Percentiles rank a stretch among this genome's conserved stretches.
These are phyloP conservation scores for Cladosporium sp. DNA, from an alignment of 2,329 filamentous ascomycete genomes.

Conservation along the genomic window DNA sequence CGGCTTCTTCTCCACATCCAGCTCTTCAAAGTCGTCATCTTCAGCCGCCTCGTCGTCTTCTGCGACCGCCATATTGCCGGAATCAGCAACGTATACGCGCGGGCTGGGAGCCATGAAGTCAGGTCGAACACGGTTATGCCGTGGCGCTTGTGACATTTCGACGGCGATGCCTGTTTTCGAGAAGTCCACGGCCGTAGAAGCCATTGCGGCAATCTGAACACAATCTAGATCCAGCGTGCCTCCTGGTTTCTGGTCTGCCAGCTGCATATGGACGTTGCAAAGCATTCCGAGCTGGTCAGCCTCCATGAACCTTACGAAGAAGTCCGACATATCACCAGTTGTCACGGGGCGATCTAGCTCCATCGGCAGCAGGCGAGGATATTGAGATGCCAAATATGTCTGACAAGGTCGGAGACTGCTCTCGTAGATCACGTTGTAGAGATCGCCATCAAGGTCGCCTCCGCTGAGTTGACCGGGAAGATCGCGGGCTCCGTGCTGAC, in stretches of 20 bases:
- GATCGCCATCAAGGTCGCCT: conserved; percentile 79
- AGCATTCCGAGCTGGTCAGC: conserved; percentile 42
- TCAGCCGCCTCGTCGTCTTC: conserved; percentile 42
- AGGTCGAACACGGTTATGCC: conserved; percentile 37
- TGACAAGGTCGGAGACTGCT: conserved; percentile 41
- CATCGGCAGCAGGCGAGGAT: conserved; percentile 54
- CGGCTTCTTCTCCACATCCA: conserved; percentile 26
- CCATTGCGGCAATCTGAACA: conserved; percentile 37
- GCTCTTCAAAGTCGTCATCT: conserved; percentile 34
- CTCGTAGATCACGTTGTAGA: conserved; percentile 78
- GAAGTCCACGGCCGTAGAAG: conserved; percentile 37
- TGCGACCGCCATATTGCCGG: conserved; percentile 47
- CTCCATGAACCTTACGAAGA: conserved; percentile 76
- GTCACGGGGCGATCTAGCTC: conserved; percentile 60
- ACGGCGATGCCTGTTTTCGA: conserved; percentile 58
- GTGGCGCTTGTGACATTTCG: conserved; percentile 43
- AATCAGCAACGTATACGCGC: conserved; percentile 38
- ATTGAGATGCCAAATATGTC: conserved; percentile 62
- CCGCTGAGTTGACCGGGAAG: conserved; percentile 74
- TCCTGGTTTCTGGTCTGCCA: conserved; percentile 33
- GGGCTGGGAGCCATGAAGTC: conserved; percentile 54
- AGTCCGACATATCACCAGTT: conserved; percentile 66
- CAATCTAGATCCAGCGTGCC: conserved; percentile 34
- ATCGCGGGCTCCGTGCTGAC: conserved; percentile 64
- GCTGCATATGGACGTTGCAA: conserved; percentile 38